Evolutionary conservation across 106 monocot genomes (phyloP), one percentile per base, ranked within the genome.

Genomic region (Dioscorea alata): DNA sequence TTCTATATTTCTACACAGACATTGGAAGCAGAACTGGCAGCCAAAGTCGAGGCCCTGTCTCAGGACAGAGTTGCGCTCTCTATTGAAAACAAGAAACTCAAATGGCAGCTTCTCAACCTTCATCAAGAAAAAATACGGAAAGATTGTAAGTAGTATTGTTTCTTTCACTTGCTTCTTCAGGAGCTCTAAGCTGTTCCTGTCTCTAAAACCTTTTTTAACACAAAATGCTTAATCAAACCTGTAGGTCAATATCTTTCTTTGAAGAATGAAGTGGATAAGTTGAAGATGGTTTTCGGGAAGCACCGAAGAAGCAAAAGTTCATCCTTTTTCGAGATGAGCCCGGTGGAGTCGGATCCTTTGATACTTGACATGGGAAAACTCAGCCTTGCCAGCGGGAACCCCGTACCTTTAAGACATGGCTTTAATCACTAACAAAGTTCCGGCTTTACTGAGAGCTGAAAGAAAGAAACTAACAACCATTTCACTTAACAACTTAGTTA

Each of bases 41-140:
- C 82, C 8, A 72, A 72, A 62, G 89, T 92, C 19, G 78, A 84
- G 24, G 81, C 84, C 50, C 84, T 89, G 64, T 86, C 73, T 56
- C 89, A 92, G 74, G 70, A 89, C 57, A 79, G 87, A 19, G 75
- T 79, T n/a, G 73, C 78, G 23, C 68, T 97, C 20, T 92, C 82
- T 22, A 33, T 92, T 48, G 96, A 97, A 75, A 97, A 97, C 73
- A 79, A 82, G 48, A 75, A 69, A 8, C 64, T 97, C 2, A 87
- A 84, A 33, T 69, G 71, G 66, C 81, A 81, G 70, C 78, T 97
- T 54, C 48, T 83, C 3, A 57, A 59, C 9, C 78, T 92, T 76
- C 75, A 64, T 17, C 84, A 86, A 24, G 84, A 87, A 81, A 97
- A 97, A 81, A 60, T 79, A 32, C 76, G 89, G 50, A 86, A 83